Base-by-base conservation (phyloP, 352 stramenopile species). In the Globisporangium ultimum region DNA sequence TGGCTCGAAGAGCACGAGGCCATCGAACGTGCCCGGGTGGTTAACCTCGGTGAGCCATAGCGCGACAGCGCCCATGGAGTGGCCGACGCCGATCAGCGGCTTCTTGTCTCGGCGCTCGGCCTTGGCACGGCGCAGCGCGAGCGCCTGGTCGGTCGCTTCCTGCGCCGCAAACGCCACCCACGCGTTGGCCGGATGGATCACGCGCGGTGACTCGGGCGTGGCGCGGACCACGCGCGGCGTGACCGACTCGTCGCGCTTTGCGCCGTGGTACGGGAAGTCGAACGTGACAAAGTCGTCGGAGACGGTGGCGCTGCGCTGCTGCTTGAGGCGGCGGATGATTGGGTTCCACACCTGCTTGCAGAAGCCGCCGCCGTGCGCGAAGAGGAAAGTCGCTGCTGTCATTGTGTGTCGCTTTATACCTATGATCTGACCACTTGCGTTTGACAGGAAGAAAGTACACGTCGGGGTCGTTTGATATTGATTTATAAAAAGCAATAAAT, bases 341-440 rank as follows among this genome's bases (percentile, higher is more conserved):
- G 77, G 72, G 42, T 70, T 49, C 77, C 77, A 87, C 11, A 70
- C 63, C 48, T 85, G 56, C 55, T 67, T 70, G 56, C 77, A 87
- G 53, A 84, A 83, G 32, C 77, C 71, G 3, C 59, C 75, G 50
- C 68, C 77, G 56, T 87, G 77, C 17, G 61, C 66, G 48, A 87
- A 80, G 47, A 59, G 64, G 55, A 66, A 55, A 51, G 71, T 76
- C 28, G 28, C 28, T n/a, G n/a, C n/a, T n/a, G n/a, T n/a, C n/a
- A n/a, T n/a, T n/a, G n/a, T n/a, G n/a, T n/a, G n/a, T n/a, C n/a
- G n/a, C n/a, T n/a, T n/a, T n/a, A n/a, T n/a, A n/a, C n/a, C n/a
- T n/a, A n/a, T n/a, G n/a, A n/a, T n/a, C n/a, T n/a, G n/a, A n/a
- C n/a, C n/a, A n/a, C n/a, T n/a, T n/a, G n/a, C n/a, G n/a, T n/a